Evolutionary conservation across 768 basidiomycete genomes (phyloP).

Genomic region (Trichaptum fuscoviolaceum): DNA sequence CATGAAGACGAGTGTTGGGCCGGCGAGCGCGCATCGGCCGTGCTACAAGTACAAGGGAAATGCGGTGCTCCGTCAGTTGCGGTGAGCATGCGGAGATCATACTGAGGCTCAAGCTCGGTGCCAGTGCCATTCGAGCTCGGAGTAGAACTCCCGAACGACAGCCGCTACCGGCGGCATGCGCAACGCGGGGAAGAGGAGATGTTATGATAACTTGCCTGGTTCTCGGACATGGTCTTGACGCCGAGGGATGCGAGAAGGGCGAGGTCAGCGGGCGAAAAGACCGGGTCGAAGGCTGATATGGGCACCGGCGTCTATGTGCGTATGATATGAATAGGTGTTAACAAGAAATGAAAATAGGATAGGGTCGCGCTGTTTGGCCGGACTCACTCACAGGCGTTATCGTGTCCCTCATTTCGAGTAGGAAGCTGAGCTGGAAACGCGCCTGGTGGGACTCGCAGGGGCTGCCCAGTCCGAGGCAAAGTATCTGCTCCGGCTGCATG

Average conservation of each 20-base stretch:
- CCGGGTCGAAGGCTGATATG: conserved; percentile 63
- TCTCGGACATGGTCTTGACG: conserved; percentile 33
- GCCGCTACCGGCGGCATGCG: too few relatives aligned
- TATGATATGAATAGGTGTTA: too few relatives aligned
- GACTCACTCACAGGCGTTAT: conserved; percentile 54
- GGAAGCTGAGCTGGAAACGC: conserved; percentile 63
- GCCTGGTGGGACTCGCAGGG: conserved; percentile 58
- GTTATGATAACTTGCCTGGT: conserved; percentile 49
- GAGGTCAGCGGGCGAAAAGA: conserved; percentile 59
- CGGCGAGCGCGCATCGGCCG: conserved; percentile 24
- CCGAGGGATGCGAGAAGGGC: conserved; percentile 39
- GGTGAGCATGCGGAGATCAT: conserved; percentile 7
- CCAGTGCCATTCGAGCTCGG: not conserved
- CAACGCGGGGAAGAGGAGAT: too few relatives aligned
- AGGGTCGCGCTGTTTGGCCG: too few relatives aligned
- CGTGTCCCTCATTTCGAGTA: conserved; percentile 47
- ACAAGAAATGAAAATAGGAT: too few relatives aligned
- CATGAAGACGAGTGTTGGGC: conserved; percentile 68
- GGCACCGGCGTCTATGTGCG: too few relatives aligned
- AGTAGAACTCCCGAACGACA: too few relatives aligned
- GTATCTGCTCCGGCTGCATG: conserved; percentile 27
- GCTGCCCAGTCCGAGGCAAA: conserved; percentile 75
- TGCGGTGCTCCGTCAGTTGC: not conserved
- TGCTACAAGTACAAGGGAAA: conserved; percentile 23
- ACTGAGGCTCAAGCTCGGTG: not conserved